Percentiles rank a stretch among this genome's conserved stretches.
These are phyloP conservation scores for Datura wrightii DNA, from an alignment of 257 asterid genomes.

Conservation along the genomic window DNA sequence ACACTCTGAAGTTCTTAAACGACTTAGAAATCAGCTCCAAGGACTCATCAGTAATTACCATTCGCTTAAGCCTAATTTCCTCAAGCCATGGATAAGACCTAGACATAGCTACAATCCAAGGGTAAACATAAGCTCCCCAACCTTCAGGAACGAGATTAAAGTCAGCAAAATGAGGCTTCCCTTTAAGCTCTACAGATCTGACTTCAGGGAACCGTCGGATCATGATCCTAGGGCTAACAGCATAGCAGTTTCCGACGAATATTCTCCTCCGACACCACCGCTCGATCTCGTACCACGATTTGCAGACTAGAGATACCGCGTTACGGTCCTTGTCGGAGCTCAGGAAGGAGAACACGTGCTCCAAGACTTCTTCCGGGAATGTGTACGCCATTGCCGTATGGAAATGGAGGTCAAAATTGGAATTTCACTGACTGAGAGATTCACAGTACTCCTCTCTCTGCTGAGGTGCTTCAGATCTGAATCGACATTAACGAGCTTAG, in stretches of 20 bases:
- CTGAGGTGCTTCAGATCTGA: constrained; percentile 43
- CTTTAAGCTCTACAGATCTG: constrained; percentile 76
- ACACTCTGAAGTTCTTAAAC: constrained; percentile 75
- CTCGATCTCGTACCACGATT: constrained; percentile 93
- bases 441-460: neutral
- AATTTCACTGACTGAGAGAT: constrained; percentile 18
- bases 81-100: constrained; percentile 78
- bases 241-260: constrained; percentile 85
- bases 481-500: constrained; percentile 49
- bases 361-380: constrained; percentile 88
- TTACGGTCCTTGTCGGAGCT: constrained; percentile 71
- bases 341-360: constrained; percentile 79
- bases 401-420: constrained; percentile 37
- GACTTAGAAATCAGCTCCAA: constrained; percentile 81
- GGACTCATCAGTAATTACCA: constrained; percentile 82
- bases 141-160: constrained; percentile 91
- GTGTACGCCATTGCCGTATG: constrained; percentile 61
- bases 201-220: constrained; percentile 83
- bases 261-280: constrained; percentile 82
- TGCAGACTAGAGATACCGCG: constrained; percentile 84
- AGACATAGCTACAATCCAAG: constrained; percentile 78
- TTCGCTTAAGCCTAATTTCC: constrained; percentile 85
- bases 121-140: constrained; percentile 80
- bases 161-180: constrained; percentile 96
- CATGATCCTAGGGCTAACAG: constrained; percentile 71